Conservation (phyloP, 176 grass and related monocot species). For the Musa beccarii region DNA sequence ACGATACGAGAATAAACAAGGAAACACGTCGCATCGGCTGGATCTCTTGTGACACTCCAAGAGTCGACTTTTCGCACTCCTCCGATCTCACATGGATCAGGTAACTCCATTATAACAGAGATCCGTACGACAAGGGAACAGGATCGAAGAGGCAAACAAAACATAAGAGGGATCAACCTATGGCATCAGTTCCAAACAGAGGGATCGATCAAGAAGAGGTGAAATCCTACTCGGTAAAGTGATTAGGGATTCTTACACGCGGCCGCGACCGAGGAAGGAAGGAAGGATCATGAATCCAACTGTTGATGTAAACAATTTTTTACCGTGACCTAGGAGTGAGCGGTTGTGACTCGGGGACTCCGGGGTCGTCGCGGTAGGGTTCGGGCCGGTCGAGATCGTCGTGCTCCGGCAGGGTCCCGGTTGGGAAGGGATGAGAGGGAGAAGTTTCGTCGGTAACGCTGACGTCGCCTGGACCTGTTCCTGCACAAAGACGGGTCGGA, state of each 20-base stretch:
- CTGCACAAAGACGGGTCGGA: no score
- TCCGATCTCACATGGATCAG: background rate
- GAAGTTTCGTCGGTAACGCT: no score
- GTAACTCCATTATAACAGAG: background rate
- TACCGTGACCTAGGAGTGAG: no score
- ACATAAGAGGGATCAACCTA: background rate
- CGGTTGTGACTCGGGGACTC: no score
- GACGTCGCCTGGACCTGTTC: no score
- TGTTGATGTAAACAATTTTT: no score
- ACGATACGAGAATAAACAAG: background rate
- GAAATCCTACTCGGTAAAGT: background rate
- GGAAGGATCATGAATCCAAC: background rate
- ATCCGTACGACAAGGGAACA: background rate
- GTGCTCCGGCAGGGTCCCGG: no score
- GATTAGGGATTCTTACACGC: background rate
- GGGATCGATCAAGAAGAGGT: background rate
- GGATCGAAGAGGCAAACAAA: background rate
- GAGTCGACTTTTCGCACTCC: background rate
- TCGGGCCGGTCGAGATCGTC: no score
- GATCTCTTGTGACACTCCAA: background rate
- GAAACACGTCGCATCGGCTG: background rate
- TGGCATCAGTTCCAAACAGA: background rate
- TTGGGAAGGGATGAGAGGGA: no score
- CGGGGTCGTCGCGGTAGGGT: no score
- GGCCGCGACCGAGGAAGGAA: background rate